Evolutionary conservation across 768 basidiomycete genomes (phyloP).

Genomic region (Mycena polygramma): DNA sequence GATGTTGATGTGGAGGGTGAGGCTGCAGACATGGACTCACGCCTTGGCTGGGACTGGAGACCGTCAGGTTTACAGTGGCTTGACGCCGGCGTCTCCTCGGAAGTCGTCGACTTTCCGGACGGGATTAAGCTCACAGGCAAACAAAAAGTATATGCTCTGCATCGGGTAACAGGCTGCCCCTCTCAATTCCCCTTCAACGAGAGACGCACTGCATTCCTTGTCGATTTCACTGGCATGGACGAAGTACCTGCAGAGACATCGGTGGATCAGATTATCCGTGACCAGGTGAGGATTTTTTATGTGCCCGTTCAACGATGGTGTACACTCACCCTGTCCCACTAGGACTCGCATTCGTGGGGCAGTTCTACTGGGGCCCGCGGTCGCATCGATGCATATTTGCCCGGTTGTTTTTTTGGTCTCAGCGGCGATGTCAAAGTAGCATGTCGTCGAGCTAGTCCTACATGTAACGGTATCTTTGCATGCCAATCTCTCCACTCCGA

Average conservation of each 20-base stretch:
- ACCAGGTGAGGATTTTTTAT: slow-evolving; percentile 12
- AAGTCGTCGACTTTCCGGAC: slow-evolving; percentile 14
- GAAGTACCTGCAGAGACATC: slow-evolving; percentile 9
- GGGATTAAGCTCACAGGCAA: slow-evolving; percentile 11
- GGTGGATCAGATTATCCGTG: slow-evolving; percentile 19
- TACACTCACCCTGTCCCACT: background rate
- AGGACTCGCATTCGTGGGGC: slow-evolving; percentile 28
- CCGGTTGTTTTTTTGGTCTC: slow-evolving; percentile 22
- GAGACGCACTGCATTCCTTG: slow-evolving; percentile 14
- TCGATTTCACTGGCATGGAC: slow-evolving; percentile 6
- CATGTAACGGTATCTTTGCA: slow-evolving; percentile 16
- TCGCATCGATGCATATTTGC: slow-evolving; percentile 1
- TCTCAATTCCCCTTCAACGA: background rate
- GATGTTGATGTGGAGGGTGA: slow-evolving; percentile 2
- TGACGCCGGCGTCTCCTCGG: slow-evolving; percentile 15
- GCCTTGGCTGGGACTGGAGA: slow-evolving; percentile 21
- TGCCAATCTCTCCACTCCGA: slow-evolving; percentile 25
- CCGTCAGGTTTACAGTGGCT: slow-evolving; percentile 18
- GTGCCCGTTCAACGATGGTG: background rate
- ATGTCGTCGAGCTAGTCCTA: slow-evolving; percentile 16
- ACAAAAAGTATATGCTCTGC: slow-evolving; percentile 13
- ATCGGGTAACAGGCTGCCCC: slow-evolving; percentile 19
- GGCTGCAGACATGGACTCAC: slow-evolving; percentile 19
- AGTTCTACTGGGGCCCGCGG: slow-evolving; percentile 3
- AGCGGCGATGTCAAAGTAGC: slow-evolving; percentile 4